Percentiles rank a stretch among this genome's conserved stretches.
These are phyloP conservation scores for Discostella stelligeroides DNA, from an alignment of 108 stramenopile genomes.

Conservation along the genomic window DNA sequence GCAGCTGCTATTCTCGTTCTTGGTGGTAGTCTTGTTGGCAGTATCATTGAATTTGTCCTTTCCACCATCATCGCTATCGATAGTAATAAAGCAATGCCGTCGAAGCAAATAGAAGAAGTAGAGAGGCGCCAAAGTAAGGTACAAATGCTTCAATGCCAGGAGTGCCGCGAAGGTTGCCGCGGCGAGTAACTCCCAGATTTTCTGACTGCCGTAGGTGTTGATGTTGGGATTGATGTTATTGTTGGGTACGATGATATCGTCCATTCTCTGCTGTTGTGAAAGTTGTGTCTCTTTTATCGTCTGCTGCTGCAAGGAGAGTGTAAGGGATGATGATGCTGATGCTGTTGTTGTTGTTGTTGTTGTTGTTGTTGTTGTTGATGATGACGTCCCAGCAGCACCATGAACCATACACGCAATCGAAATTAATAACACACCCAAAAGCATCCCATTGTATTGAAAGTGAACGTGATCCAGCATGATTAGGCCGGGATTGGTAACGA, in stretches of 20 bases:
- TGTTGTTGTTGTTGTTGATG: no score
- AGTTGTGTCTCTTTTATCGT: no score
- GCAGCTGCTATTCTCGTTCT: constrained; percentile 2
- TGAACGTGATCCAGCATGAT: constrained; percentile 94
- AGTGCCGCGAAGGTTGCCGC: constrained; percentile 78
- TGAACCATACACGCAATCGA: constrained; percentile 69
- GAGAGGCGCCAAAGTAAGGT: constrained; percentile 84
- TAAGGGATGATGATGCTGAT: neutral
- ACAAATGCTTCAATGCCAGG: constrained; percentile 93
- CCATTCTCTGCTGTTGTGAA: no score
- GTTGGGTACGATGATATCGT: no score
- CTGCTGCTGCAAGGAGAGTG: no score
- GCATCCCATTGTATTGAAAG: constrained; percentile 96
- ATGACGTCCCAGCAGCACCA: constrained; percentile 33
- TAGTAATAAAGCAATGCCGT: constrained; percentile 64
- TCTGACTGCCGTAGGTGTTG: no score
- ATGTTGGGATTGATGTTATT: no score
- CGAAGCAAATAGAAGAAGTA: constrained; percentile 84
- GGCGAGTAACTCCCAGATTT: constrained; percentile 52
- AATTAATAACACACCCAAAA: constrained; percentile 85
- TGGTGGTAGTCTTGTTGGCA: neutral
- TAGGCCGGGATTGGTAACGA: constrained; percentile 79
- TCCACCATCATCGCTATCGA: neutral
- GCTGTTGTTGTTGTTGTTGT: no score
- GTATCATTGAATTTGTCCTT: neutral